A percentile compares a stretch with the other conserved stretches of the same genome.
Evolutionary conservation across 495 filamentous ascomycete genomes (phyloP).

Genomic region (Emericellopsis terricola): DNA sequence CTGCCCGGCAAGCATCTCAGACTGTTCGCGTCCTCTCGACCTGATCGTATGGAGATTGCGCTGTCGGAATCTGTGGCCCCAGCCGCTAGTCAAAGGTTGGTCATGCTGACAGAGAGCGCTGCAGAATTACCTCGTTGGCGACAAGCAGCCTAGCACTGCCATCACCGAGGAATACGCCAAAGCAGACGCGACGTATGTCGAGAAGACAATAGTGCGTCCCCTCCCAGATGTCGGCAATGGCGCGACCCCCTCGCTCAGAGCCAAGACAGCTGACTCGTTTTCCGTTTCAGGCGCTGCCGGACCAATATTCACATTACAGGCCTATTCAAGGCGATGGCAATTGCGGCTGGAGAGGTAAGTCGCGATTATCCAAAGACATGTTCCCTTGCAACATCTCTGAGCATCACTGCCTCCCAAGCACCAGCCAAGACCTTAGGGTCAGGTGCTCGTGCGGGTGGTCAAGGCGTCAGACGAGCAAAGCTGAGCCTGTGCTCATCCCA

Average conservation of each 20-base stretch:
- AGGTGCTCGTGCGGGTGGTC: too few species aligned
- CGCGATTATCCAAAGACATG: background rate
- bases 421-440: too few species aligned
- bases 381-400: too few species aligned
- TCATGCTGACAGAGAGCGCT: too few species aligned
- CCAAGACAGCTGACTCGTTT: conserved; percentile 6
- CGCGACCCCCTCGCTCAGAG: background rate
- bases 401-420: too few species aligned
- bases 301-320: conserved; percentile 75
- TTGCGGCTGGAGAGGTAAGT: conserved; percentile 90
- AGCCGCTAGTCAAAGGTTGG: too few species aligned
- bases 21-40: too few species aligned
- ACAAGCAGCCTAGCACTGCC: conserved; percentile 53
- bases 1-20: too few species aligned
- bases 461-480: too few species aligned
- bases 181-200: conserved; percentile 67
- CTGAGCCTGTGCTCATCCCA: too few species aligned
- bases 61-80: too few species aligned
- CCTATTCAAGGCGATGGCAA: conserved; percentile 85
- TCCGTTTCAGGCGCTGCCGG: conserved; percentile 46
- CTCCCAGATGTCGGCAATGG: background rate
- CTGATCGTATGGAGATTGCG: too few species aligned
- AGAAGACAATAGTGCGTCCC: conserved; percentile 64
- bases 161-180: conserved; percentile 81
- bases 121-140: conserved; percentile 42